Evolutionary conservation across 148 eudicot genomes (phyloP), one percentile per base, ranked within the genome.

Genomic region (Silene conica): DNA sequence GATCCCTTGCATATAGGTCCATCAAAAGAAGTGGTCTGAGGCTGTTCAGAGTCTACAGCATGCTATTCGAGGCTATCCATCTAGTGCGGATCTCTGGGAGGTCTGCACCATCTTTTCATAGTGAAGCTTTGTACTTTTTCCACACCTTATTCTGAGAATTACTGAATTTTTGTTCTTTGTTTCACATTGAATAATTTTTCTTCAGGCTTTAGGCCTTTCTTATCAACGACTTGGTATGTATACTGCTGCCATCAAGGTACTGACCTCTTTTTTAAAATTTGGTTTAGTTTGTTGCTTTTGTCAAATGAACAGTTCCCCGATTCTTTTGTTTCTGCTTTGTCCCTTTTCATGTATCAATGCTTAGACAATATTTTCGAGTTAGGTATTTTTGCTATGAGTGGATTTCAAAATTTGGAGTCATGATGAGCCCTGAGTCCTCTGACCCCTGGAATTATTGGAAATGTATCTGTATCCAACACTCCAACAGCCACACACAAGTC

Each of bases 241-340:
- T 67, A 95, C 99, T 72, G 96, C 97, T 67, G 97, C 97, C 67
- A 86, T 90, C 55, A 95, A 95, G 97, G 99, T 95, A 80, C 15
- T 67, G 63, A 9, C 59, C 55, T 59, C 31, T 46, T 50, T 63
- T 41, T 59, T 7, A 38, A 46, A 34, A 5, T 10, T 16, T 38
- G 46, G 41, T 18, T 63, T 31, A 41, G 5, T 8, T 28, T 73
- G 52, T 26, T 43, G 58, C 46, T 28, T 50, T 10, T 38, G 41
- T 22, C 31, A 72, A 59, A 31, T 46, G 4, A 34, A 31, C 12
- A 8, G 13, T 66, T 67, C 58, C n/a, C n/a, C 11, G 19, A 21
- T 46, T 56, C 18, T 38, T 28, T 21, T 41, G 45, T 20, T n/a
- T 25, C 38, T 69, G 72, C 60, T 52, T 45, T 69, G 72, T 19